Percentiles rank a stretch among this genome's conserved stretches.
Conservation (phyloP, 108 stramenopile genomes). For the Cyclotella baltica region DNA sequence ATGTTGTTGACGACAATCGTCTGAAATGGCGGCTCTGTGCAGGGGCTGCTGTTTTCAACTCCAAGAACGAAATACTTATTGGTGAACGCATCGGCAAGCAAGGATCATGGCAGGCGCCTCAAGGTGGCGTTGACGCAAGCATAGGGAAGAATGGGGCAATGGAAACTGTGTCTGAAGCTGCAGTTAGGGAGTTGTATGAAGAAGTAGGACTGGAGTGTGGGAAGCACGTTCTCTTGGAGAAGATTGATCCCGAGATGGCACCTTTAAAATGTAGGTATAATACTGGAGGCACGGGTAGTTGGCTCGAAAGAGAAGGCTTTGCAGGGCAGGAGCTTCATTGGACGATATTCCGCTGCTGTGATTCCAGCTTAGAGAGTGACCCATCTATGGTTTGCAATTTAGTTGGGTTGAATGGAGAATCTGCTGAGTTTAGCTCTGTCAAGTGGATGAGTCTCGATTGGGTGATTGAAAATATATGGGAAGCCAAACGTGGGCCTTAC, state of each 20-base stretch:
- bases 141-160: not conserved
- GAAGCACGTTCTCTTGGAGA: conserved; percentile 49
- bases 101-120: conserved; percentile 58
- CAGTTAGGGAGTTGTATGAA: conserved; percentile 57
- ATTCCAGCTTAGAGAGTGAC: conserved; percentile 48
- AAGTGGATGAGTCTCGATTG: conserved; percentile 48
- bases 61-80: conserved; percentile 56
- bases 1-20: conserved; percentile 29
- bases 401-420: conserved; percentile 52
- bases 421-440: conserved; percentile 50
- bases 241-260: conserved; percentile 8
- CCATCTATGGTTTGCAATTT: conserved; percentile 40
- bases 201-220: conserved; percentile 48
- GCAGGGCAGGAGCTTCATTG: conserved; percentile 64
- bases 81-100: conserved; percentile 51
- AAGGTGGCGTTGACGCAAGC: conserved; percentile 59
- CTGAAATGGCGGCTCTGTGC: conserved; percentile 59
- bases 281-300: conserved; percentile 53
- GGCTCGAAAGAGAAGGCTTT: conserved; percentile 55
- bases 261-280: conserved; percentile 39
- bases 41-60: conserved; percentile 61
- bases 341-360: conserved; percentile 58
- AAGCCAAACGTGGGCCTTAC: conserved; percentile 51
- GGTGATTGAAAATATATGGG: conserved; percentile 58
- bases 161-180: conserved; percentile 58